Conservation (phyloP, 805 yeast genomes). For the Saccharomycopsis selenospora region DNA sequence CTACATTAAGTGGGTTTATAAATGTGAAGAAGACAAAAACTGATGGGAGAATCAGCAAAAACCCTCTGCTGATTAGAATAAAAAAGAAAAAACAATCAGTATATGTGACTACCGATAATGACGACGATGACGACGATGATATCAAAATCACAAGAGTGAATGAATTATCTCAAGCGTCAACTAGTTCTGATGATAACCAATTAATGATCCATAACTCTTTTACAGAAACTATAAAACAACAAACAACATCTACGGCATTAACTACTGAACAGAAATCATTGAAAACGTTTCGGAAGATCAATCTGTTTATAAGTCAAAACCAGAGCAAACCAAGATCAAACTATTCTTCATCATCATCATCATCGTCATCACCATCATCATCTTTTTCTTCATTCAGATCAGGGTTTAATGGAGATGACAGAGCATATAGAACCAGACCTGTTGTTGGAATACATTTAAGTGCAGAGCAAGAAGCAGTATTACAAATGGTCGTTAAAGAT, state of each 20-base stretch:
- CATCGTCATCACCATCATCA: slow-evolving; percentile 1
- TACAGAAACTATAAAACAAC: background rate
- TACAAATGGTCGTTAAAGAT: slow-evolving; percentile 44
- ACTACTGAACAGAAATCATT: background rate
- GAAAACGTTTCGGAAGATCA: background rate
- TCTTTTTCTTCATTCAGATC: background rate
- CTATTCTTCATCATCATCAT: background rate
- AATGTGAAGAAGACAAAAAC: background rate
- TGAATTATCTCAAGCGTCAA: background rate
- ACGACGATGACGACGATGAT: background rate
- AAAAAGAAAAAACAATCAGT: background rate
- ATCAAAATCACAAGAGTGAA: background rate
- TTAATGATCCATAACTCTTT: background rate
- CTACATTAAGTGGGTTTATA: background rate
- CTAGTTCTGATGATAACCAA: background rate
- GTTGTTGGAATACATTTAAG: slow-evolving; percentile 26
- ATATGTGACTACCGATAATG: background rate
- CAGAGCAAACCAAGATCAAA: background rate
- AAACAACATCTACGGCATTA: background rate
- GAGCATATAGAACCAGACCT: background rate
- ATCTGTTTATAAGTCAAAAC: background rate
- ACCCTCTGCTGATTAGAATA: background rate
- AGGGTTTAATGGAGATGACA: background rate
- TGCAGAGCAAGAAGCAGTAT: slow-evolving; percentile 45
- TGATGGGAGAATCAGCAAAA: background rate